Base-by-base conservation (phyloP, 2,329 filamentous ascomycete species). In the Allantophomopsis cytisporea region DNA sequence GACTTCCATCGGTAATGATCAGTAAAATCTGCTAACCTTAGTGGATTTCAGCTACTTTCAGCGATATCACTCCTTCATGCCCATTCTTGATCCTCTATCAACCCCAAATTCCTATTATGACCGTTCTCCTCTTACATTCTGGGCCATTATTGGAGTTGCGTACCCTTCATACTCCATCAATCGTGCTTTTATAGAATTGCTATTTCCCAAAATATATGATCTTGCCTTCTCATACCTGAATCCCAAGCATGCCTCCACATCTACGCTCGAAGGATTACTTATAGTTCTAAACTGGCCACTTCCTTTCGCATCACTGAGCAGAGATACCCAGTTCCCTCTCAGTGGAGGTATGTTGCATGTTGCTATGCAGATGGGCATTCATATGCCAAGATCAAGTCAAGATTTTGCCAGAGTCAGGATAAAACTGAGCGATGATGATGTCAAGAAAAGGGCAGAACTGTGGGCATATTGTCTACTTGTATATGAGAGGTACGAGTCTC, bases 261-360 rank as follows among this genome's bases (percentile, higher is more conserved):
- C 80, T 80, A 52, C 78, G 86, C 43, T 81, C 87, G 55, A 88
- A 89, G 61, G 83, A 83, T 2, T 65, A 89, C 49, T 87, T 82
- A 52, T 60, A 89, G 41, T 60, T 88, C 33, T 89, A 83, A 57
- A 83, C 80, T 91, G 83, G 83, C 83, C 84, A 5, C 60, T 89
- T 31, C 84, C 84, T 1, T 85, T 80, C n/a, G 85, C 80, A 57
- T 84, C 80, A 4, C 86, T 81, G 1, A 80, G 80, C 6, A 78
- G 79, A 7, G 83, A 91, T 49, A 82, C 83, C 2, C 88, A 83
- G 1, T 84, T 88, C 54, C 87, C 85, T 54, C 64, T 88, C 14
- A 80, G 80, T 49, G 83, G 84, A 38, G 75, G 85, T 44, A 86
- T 89, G 81, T 86, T 88, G 74, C 86, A 88, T 61, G 76, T 83